Evolutionary conservation across 2,329 filamentous ascomycete genomes (phyloP).

Genomic region (Monosporascus sp.): DNA sequence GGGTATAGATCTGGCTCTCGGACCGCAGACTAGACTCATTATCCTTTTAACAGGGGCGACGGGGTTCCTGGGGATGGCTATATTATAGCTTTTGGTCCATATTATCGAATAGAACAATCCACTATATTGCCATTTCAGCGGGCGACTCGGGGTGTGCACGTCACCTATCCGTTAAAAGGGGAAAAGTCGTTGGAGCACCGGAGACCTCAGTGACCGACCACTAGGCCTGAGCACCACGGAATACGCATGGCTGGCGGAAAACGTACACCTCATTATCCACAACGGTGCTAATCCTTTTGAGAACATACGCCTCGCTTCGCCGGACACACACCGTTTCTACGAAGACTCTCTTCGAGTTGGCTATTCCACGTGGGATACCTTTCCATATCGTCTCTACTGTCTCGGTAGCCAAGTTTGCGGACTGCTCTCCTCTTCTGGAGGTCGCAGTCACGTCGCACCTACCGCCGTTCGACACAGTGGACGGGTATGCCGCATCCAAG

Average conservation of each 20-base stretch:
- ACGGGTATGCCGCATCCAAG: constrained; percentile 26
- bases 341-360: constrained; percentile 27
- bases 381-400: constrained; percentile 34
- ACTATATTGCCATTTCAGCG: constrained; percentile 36
- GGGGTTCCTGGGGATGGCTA: constrained; percentile 32
- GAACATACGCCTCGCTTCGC: constrained; percentile 31
- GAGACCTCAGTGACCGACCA: not conserved
- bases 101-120: constrained; percentile 29
- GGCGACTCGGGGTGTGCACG: not conserved
- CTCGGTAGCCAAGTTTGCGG: constrained; percentile 9
- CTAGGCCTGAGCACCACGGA: not conserved
- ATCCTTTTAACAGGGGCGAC: constrained; percentile 32
- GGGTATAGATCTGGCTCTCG: not conserved
- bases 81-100: constrained; percentile 32
- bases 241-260: constrained; percentile 22
- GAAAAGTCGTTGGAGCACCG: not conserved
- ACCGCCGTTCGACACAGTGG: constrained; percentile 4
- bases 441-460: not conserved
- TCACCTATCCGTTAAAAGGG: not conserved
- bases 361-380: constrained; percentile 22
- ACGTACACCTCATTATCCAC: constrained; percentile 44
- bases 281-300: constrained; percentile 38
- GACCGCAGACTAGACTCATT: constrained; percentile 9
- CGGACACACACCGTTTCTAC: constrained; percentile 31
- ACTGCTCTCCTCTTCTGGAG: too few relatives aligned